These are phyloP conservation scores for Crucihimalaya himalaica DNA, from an alignment of 345 rosid species.

Conservation along the genomic window DNA sequence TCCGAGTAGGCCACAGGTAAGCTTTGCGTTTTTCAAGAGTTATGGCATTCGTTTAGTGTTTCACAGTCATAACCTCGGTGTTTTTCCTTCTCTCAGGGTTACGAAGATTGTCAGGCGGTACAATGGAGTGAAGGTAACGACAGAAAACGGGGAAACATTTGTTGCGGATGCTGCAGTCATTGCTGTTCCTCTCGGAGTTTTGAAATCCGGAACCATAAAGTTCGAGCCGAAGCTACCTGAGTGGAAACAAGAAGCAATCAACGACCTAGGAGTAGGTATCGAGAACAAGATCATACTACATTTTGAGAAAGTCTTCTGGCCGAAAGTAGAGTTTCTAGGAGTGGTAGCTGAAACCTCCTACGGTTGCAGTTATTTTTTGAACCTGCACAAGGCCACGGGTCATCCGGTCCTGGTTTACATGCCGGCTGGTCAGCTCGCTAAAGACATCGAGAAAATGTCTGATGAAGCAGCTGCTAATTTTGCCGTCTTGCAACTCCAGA, in stretches of 20 bases:
- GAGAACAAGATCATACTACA: slow-evolving; percentile 85
- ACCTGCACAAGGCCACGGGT: slow-evolving; percentile 96
- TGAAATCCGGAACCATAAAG: slow-evolving; percentile 61
- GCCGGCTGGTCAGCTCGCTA: slow-evolving; percentile 98
- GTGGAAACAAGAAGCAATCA: slow-evolving; percentile 94
- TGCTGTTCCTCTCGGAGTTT: slow-evolving; percentile 85
- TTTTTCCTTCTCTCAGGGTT: slow-evolving; percentile 51
- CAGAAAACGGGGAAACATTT: slow-evolving; percentile 69
- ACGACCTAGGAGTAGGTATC: slow-evolving; percentile 85
- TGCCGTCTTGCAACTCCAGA: slow-evolving; percentile 79
- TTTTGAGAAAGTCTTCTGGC: slow-evolving; percentile 93
- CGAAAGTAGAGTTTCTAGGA: slow-evolving; percentile 95
- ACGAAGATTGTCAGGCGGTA: slow-evolving; percentile 62
- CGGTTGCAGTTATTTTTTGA: slow-evolving; percentile 90
- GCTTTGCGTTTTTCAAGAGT: not conserved
- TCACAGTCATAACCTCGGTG: not conserved
- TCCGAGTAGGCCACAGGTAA: slow-evolving; percentile 83
- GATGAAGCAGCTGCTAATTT: slow-evolving; percentile 93
- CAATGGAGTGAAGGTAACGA: slow-evolving; percentile 80
- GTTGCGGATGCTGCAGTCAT: slow-evolving; percentile 81
- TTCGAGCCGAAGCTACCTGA: slow-evolving; percentile 90
- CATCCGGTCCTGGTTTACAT: slow-evolving; percentile 87
- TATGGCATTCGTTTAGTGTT: not conserved
- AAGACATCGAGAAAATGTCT: slow-evolving; percentile 94
- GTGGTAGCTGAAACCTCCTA: slow-evolving; percentile 90